Evolutionary conservation across 2,329 filamentous ascomycete genomes (phyloP).

Genomic region (Thelonectria blattea): DNA sequence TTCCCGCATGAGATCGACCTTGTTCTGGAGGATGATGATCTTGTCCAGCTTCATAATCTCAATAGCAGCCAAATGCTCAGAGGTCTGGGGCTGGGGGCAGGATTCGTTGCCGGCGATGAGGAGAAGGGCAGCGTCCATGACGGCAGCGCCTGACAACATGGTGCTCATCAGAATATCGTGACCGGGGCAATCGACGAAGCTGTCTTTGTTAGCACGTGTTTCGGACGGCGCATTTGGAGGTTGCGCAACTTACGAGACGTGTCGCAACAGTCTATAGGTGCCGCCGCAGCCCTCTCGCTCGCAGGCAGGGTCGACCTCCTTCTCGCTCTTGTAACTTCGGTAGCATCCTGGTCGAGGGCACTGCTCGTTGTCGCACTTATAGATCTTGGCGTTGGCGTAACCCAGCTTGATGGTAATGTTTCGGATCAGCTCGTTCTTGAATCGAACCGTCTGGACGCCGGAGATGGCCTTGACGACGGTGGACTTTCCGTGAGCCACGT

Average conservation of each 20-base stretch:
- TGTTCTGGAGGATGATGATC: constrained; percentile 99
- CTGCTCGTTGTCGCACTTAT: constrained; percentile 92
- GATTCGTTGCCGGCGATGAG: constrained; percentile 98
- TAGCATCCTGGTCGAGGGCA: constrained; percentile 96
- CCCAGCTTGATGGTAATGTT: constrained; percentile 99
- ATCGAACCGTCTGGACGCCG: constrained; percentile 96
- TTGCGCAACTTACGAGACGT: constrained; percentile 77
- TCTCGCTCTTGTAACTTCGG: constrained; percentile 97
- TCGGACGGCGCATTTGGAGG: background rate
- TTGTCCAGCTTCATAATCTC: constrained; percentile 99
- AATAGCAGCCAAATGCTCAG: constrained; percentile 97
- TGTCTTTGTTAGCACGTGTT: constrained; percentile 45
- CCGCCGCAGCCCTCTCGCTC: constrained; percentile 91
- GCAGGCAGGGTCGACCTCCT: constrained; percentile 95
- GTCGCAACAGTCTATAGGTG: constrained; percentile 85
- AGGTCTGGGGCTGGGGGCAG: constrained; percentile 97
- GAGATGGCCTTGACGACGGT: constrained; percentile 99
- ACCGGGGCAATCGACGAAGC: constrained; percentile 97
- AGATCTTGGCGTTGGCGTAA: constrained; percentile 99
- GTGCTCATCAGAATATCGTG: constrained; percentile 99
- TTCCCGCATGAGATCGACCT: constrained; percentile 98
- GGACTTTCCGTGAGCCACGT: constrained; percentile 98
- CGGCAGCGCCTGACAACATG: constrained; percentile 98
- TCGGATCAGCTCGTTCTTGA: constrained; percentile 99
- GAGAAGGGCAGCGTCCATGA: constrained; percentile 98